These are phyloP conservation scores for Clitoria ternatea DNA, from an alignment of 306 rosid genomes.

Conservation along the genomic window DNA sequence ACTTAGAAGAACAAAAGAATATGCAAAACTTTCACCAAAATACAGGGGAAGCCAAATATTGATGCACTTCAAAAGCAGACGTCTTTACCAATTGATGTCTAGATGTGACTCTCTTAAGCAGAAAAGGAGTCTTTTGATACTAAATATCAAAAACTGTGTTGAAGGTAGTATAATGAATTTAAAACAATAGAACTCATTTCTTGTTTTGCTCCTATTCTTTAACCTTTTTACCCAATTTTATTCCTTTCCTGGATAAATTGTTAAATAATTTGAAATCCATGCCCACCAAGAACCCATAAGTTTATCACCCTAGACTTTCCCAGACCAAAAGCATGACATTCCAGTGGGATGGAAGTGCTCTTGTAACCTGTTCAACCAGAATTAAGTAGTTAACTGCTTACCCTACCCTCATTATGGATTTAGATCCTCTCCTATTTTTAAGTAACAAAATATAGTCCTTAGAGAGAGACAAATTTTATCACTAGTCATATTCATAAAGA, in stretches of 20 bases:
- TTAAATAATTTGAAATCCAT: background rate
- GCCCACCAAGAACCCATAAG: background rate
- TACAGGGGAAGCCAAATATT: background rate
- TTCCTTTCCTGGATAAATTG: background rate
- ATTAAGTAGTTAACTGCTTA: background rate
- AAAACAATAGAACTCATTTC: background rate
- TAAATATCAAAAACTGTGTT: background rate
- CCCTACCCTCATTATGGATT: background rate
- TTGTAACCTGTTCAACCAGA: background rate
- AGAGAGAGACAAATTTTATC: background rate
- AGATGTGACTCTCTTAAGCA: background rate
- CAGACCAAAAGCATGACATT: slow-evolving; percentile 11
- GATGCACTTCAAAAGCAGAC: background rate
- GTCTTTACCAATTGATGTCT: background rate
- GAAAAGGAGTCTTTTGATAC: background rate
- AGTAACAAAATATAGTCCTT: background rate
- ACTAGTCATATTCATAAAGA: background rate
- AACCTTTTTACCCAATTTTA: background rate
- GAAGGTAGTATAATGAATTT: background rate
- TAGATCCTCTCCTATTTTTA: background rate
- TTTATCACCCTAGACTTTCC: background rate
- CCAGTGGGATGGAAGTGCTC: background rate
- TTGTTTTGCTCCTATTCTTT: background rate
- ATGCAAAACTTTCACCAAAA: background rate
- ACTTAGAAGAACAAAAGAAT: background rate